Evolutionary conservation across 805 yeast genomes (phyloP), one percentile per base, ranked within the genome.

Genomic region (Zygoascus flipseniorum): DNA sequence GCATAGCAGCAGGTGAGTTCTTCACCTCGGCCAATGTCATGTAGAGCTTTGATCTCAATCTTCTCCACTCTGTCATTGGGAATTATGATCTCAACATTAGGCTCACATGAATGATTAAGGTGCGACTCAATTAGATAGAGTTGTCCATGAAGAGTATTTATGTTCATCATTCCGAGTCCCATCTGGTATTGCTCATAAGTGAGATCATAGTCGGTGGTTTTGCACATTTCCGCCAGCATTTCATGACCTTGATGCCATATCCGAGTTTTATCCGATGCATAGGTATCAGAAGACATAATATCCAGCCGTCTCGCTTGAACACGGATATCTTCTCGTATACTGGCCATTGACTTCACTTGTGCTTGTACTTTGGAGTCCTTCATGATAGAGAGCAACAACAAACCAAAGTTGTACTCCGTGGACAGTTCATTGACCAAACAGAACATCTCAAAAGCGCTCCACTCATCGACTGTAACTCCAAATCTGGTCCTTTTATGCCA

Each of bases 61-160:
- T 86, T 86, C 19, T 75, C 76, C 8, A 74, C 69, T 42, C 78
- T 72, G 28, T 42, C 44, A 19, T 31, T 19, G 3, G 44, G 32
- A 16, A 73, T 66, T 48, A 77, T 74, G 1, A 62, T 63, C 37
- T 75, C 72, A 2, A 82, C 82, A 61, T 83, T 86, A 1, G 93
- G 90, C 43, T 76, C 80, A 70, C 96, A 88, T 60, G 74, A 75
- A 64, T 88, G 96, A 62, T 87, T 87, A 61, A 87, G 69, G 62
- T 85, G 86, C 0, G 93, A 80, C 56, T 84, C 85, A 8, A 75
- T 63, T 56, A 80, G 72, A 64, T 74, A 87, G 16, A 62, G 41
- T 48, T 81, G 78, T 1, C 85, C 81, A 52, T 82, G 83, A 50
- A 83, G 71, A 61, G 86, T 85, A 68, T 87, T 87, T 60, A 87